Base-by-base conservation (phyloP, 1,139 yeast genomes). In the Spathaspora sp. region DNA sequence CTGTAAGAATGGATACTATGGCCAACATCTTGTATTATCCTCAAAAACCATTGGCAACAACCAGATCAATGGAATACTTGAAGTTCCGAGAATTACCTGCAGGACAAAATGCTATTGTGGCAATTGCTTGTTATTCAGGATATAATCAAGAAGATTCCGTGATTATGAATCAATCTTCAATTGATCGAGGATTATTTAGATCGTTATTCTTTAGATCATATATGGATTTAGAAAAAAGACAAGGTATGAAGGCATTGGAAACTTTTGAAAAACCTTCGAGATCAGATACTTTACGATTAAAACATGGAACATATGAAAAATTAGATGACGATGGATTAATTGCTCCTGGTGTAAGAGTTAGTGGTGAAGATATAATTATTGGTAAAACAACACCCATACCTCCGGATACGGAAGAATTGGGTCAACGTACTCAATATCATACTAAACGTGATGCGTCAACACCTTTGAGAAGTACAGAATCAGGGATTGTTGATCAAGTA, bases 81-180 rank as follows among this genome's bases (percentile, higher is more conserved):
- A 93, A 93, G 69, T 93, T 93, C 76, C 82, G 99, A 75, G 99
- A 95, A 68, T 78, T 93, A 55, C 99, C 99, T 42, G 99, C 99
- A 47, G 99, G 99, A 49, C 99, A 93, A 74, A 93, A 93, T 64
- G 99, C 99, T 34, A 84, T 93, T 68, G 99, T 93, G 43, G 99
- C 99, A 36, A 93, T 93, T 78, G 81, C 96, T 38, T 95, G 99
- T 80, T 93, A 93, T 72, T 88, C 96, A 39, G 99, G 99, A 64
- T 93, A 93, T 71, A 93, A 93, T 70, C 99, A 93, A 79, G 99
- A 93, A 86, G 99, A 93, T 86, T 95, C 99, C 42, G 90, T 93
- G 95, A 93, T 93, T 75, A 93, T 93, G 99, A 93, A 93, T 68
- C 99, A 93, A 74, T 86, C 96, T 20, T 88, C 97, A 34, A 93